Conservation (phyloP, 192 early-diverging fungal genomes). For the Geranomyces michiganensis region DNA sequence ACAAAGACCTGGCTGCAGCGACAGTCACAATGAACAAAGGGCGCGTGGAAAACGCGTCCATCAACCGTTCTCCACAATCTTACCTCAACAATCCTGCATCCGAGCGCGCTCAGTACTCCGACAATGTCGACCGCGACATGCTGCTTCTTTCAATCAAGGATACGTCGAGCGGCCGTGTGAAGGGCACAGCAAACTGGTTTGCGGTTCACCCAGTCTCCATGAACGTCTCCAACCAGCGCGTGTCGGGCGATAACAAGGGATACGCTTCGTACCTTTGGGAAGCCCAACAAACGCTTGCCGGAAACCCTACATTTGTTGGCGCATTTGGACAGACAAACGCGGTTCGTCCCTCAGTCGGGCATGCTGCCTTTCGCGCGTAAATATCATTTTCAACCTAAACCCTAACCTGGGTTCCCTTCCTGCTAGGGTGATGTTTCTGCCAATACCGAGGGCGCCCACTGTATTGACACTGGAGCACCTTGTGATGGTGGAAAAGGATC, state of each 20-base stretch:
- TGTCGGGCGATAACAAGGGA: constrained; percentile 57
- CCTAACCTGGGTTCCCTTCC: background rate
- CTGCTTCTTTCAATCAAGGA: constrained; percentile 19
- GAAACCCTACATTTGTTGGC: constrained; percentile 41
- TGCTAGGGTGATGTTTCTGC: constrained; percentile 50
- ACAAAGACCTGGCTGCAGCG: constrained; percentile 35
- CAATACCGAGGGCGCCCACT: constrained; percentile 41
- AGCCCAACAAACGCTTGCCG: constrained; percentile 23
- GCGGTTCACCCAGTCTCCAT: constrained; percentile 52
- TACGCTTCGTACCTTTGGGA: constrained; percentile 50
- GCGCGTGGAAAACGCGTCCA: constrained; percentile 33
- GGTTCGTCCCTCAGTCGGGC: constrained; percentile 7
- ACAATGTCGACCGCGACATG: constrained; percentile 42
- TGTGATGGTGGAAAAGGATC: constrained; percentile 48
- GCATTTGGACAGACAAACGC: constrained; percentile 53
- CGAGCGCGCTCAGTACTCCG: constrained; percentile 46
- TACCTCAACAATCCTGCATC: constrained; percentile 47
- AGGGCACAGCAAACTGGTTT: constrained; percentile 44
- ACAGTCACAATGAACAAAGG: constrained; percentile 30
- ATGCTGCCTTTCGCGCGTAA: background rate
- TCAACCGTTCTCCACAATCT: constrained; percentile 45
- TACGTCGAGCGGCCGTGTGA: background rate
- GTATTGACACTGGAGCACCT: constrained; percentile 44
- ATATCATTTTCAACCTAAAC: background rate
- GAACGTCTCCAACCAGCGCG: constrained; percentile 35